Evolutionary conservation across 176 grass and related monocot genomes (phyloP), one percentile per base, ranked within the genome.

Genomic region (Puccinellia tenuiflora): DNA sequence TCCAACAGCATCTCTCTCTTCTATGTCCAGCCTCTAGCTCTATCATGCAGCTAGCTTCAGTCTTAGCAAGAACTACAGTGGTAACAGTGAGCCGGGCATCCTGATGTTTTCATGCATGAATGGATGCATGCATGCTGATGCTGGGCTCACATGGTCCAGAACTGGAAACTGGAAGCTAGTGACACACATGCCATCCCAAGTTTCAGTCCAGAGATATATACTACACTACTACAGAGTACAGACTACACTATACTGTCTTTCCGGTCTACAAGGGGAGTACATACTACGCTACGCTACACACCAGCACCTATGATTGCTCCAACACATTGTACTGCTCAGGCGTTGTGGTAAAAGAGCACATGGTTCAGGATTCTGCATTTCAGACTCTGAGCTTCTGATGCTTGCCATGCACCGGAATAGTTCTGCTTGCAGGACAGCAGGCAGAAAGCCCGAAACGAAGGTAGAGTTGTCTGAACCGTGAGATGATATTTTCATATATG

Each of bases 141-240:
- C 20, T 29, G 69, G 68, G 6, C 68, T 26, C 40, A 3, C 35
- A 38, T 67, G 26, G 55, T 48, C 84, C 66, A 30, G 66, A 90
- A 86, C 61, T 87, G 75, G 80, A 80, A 87, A 79, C 15, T 17
- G 75, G 75, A 87, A 35, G 80, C 75, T 83, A 83, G 84, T n/a
- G 79, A 52, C 13, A 51, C 35, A 31, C 64, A 65, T 83, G 25
- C 73, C 37, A 43, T 82, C 40, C 25, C 78, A 51, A 54, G 75
- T 22, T 80, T n/a, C n/a, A 48, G 62, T 51, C 73, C 50, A 61
- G n/a, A 30, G 60, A 9, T 31, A 14, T 17, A 21, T 7, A 21
- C 28, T 29, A 82, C 55, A 35, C 75, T 55, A 62, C 22, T 26
- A 48, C 69, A 48, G 46, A 48, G 14, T 30, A 47, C n/a, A 40